Percentiles rank a stretch among this genome's conserved stretches.
Evolutionary conservation across 2,329 filamentous ascomycete genomes (phyloP).

Genomic region (Penicillium sp.): DNA sequence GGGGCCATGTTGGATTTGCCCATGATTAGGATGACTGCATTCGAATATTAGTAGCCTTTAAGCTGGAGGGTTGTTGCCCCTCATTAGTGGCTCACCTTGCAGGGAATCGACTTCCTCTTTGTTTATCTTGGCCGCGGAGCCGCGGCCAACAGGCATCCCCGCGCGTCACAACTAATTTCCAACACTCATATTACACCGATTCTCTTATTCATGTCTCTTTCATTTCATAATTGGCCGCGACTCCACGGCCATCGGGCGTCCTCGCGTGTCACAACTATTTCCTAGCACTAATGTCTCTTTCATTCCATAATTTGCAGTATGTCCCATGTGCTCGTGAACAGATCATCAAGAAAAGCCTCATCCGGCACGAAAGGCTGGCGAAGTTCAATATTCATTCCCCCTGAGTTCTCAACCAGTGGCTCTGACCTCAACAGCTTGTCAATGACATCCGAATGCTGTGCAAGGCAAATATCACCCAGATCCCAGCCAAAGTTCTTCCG

Average conservation of each 20-base stretch:
- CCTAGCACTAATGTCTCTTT: not conserved
- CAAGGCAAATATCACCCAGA: constrained; percentile 51
- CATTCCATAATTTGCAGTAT: constrained; percentile 8
- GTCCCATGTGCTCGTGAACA: constrained; percentile 14
- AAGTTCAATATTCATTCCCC: not conserved
- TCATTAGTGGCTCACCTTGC: not conserved
- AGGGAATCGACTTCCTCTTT: not conserved
- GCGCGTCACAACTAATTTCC: too few relatives aligned
- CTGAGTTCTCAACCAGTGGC: not conserved
- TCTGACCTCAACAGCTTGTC: constrained; percentile 39
- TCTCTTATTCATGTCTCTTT: too few relatives aligned
- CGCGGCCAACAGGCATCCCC: not conserved
- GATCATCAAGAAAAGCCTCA: constrained; percentile 10
- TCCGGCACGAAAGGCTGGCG: constrained; percentile 7
- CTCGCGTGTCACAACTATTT: too few relatives aligned
- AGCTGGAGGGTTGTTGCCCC: not conserved
- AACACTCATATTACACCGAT: too few relatives aligned
- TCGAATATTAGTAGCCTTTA: not conserved
- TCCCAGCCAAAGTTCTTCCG: constrained; percentile 48
- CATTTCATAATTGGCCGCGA: not conserved
- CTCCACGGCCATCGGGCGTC: not conserved
- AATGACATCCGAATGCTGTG: constrained; percentile 49
- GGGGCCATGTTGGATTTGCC: not conserved
- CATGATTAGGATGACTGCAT: not conserved
- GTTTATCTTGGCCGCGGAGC: not conserved